Base-by-base conservation (phyloP, 2,329 filamentous ascomycete species). In the Phialophora verrucosa region DNA sequence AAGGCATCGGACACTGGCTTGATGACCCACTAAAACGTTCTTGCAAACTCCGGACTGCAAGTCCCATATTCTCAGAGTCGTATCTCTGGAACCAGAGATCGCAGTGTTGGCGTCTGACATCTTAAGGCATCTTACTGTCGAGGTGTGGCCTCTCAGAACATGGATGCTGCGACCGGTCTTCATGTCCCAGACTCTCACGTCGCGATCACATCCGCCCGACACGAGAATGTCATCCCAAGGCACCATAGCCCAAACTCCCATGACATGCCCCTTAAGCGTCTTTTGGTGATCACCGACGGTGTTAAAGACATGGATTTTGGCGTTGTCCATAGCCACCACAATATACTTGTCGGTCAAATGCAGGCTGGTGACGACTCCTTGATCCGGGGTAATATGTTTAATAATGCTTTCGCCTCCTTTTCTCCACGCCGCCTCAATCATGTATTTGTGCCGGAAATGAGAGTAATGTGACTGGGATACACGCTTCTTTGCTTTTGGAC, bases 201-300 rank as follows among this genome's bases (percentile, higher is more conserved):
- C 95, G 67, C 95, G 88, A 80, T 99, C 95, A 77, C 95, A 99
- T 5, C 95, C 95, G 73, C 95, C 95, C 74, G 93, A 97, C 67
- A 99, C 95, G 68, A 99, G 84, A 61, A 92, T 90, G 77, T 99
- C 94, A 66, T 92, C 94, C 91, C 93, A 97, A 6, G 95, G 95
- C 27, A 99, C 93, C 94, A 99, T 98, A 57, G 95, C 95, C 95
- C 95, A 99, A 23, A 99, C 95, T 49, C 95, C 95, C 95, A 99
- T 99, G 53, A 98, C 91, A 80, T 99, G 95, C 11, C 95, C 95
- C 75, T 95, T 90, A 31, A 99, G 82, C 2, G 92, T 97, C 76
- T 93, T 92, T 73, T 96, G 89, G 70, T 92, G 88, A 72, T 93
- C 89, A 38, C 95, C 95, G 71, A 95, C 88, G 0, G 92, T 93